Evolutionary conservation across 495 filamentous ascomycete species (phyloP), one percentile per base, ranked within the genome.

Genomic region (Neurospora pannonica): DNA sequence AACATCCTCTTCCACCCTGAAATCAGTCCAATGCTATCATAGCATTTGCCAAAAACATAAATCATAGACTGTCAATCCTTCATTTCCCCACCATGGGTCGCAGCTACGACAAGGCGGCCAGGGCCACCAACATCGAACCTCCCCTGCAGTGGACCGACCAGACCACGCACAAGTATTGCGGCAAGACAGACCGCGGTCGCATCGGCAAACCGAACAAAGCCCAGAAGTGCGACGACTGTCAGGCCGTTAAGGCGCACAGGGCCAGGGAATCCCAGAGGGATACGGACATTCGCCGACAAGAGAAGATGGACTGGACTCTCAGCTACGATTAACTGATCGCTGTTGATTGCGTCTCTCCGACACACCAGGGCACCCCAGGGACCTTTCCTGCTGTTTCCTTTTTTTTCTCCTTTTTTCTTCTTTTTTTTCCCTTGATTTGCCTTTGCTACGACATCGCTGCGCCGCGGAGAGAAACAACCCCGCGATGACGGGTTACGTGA

Each of bases 121-220:
- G 48, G 40, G 73, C 75, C 15, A 73, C 79, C 15, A 75, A 74
- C 40, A 70, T 62, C 31, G 73, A 75, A 48, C 13, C 73, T n/a
- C 78, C 77, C 4, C 1, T 34, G 72, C 75, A 80, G 38, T 81
- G 79, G 79, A 75, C 67, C 1, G 78, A 79, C 21, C 5, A 75
- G 31, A 42, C 74, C 17, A 38, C 69, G 0, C 79, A 81, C 76
- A 81, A 81, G 72, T 81, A 80, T 70, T 81, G 79, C 75, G 76
- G 76, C 40, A 70, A 71, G 42, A 19, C 75, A 15, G 79, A 81
- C 74, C 34, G 38, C 36, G 78, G 77, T 17, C 74, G 74, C 31
- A n/a, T 19, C 4, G 78, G 75, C 38, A 75, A 74, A 40, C 74
- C 79, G 11, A 80, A 80, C 78, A 79, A 80, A 71, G 79, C 78